Evolutionary conservation across 441 rosid species (phyloP).

Genomic region (Omphalea diandra): DNA sequence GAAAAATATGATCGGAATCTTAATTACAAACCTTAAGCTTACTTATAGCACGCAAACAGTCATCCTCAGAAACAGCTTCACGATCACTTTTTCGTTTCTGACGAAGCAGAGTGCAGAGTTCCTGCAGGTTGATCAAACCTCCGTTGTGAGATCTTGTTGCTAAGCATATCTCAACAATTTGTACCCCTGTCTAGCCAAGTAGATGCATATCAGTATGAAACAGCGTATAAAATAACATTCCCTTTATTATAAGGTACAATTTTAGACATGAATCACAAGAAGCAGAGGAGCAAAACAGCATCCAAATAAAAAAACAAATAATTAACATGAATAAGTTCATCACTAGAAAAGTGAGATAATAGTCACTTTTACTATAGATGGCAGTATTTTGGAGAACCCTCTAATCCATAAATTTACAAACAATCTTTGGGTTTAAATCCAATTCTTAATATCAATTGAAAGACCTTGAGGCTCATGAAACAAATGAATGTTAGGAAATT

Average conservation of each 20-base stretch:
- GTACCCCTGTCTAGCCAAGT: conserved; percentile 69
- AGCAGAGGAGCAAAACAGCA: not conserved
- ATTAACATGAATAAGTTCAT: not conserved
- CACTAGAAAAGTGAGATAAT: not conserved
- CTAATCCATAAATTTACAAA: not conserved
- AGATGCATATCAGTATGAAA: conserved; percentile 26
- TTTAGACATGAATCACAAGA: not conserved
- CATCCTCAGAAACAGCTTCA: conserved; percentile 92
- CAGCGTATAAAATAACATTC: not conserved
- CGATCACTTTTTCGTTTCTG: conserved; percentile 72
- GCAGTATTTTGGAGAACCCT: not conserved
- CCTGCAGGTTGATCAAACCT: conserved; percentile 84
- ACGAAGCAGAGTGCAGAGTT: conserved; percentile 72
- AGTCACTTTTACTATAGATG: not conserved
- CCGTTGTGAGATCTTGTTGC: conserved; percentile 86
- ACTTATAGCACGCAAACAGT: conserved; percentile 93
- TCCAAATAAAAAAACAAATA: not conserved
- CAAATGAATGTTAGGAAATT: not conserved
- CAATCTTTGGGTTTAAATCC: not conserved
- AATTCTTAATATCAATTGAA: not conserved
- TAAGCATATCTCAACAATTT: conserved; percentile 92
- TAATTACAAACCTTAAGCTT: conserved; percentile 63
- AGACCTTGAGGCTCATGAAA: too few relatives aligned
- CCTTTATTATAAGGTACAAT: not conserved
- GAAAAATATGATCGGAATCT: not conserved